Conservation (phyloP, 169 alveolate genomes). For the Cryptosporidium andersoni region DNA sequence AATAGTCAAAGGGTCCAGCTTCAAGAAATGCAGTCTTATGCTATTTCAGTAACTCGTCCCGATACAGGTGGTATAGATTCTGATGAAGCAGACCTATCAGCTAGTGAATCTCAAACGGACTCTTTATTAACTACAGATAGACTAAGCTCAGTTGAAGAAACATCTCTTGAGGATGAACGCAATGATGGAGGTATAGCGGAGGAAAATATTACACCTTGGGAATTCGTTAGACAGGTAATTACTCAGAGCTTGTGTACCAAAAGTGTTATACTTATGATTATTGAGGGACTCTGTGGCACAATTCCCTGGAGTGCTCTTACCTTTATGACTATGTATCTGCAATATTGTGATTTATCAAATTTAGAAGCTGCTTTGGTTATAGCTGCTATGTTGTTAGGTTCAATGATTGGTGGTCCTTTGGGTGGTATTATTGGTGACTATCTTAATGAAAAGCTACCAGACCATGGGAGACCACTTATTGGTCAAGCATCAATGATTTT, state of each 20-base stretch:
- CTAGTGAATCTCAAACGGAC: slow-evolving; percentile 7
- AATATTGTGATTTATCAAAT: slow-evolving; percentile 87
- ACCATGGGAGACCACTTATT: slow-evolving; percentile 87
- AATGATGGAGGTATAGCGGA: slow-evolving; percentile 1
- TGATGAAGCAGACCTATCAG: slow-evolving; percentile 17
- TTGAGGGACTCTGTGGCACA: slow-evolving; percentile 86
- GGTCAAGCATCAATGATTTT: slow-evolving; percentile 81
- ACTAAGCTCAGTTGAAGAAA: slow-evolving; percentile 22
- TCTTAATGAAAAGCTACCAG: slow-evolving; percentile 79
- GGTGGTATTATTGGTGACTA: slow-evolving; percentile 88
- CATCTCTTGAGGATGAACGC: neutral
- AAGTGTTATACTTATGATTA: slow-evolving; percentile 70
- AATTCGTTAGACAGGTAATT: slow-evolving; percentile 36
- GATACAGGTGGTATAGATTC: slow-evolving; percentile 70
- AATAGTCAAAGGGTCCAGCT: slow-evolving; percentile 1
- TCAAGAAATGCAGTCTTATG: slow-evolving; percentile 30
- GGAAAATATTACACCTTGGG: slow-evolving; percentile 26
- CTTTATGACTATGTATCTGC: slow-evolving; percentile 87
- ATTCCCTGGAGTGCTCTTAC: slow-evolving; percentile 89
- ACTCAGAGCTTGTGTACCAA: slow-evolving; percentile 47
- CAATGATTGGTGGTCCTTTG: slow-evolving; percentile 87
- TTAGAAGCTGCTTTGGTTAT: slow-evolving; percentile 84
- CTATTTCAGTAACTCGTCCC: slow-evolving; percentile 30
- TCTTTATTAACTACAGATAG: slow-evolving; percentile 2
- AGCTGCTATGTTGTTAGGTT: slow-evolving; percentile 85